Evolutionary conservation across 2,329 filamentous ascomycete genomes (phyloP), one percentile per base, ranked within the genome.

Genomic region (Hortaea sp.): DNA sequence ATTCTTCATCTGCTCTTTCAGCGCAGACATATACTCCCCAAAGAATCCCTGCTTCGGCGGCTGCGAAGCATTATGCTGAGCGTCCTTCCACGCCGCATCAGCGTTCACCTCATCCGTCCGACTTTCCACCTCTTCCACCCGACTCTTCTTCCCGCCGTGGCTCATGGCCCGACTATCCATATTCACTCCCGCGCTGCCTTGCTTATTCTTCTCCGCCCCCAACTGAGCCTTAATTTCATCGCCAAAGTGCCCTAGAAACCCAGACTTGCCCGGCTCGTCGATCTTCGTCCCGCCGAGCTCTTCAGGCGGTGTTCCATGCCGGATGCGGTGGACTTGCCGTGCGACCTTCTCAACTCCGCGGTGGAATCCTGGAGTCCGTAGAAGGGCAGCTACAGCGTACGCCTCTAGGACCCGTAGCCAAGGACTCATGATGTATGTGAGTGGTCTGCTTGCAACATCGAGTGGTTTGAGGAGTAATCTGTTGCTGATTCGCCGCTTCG

Each of bases 281-380:
- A 74, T 64, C 28, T 69, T 70, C 30, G 67, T 71, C 32, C 67
- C 69, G 43, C 74, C 67, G 62, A 74, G 67, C 55, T 71, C 73
- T 53, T 66, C 67, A 7, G 62, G 68, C 47, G 76, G 71, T 39
- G 71, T 69, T 41, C 71, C 72, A 49, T 73, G 63, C 12, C 62
- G 61, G 10, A 74, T 54, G 30, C 65, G 60, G 50, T 71, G 66
- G 47, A 74, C 66, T 47, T 62, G 63, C 49, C 65, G 66, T 42
- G 78, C 75, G 9, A 74, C 66, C 46, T 68, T 69, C 27, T 72
- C 69, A 12, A 79, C 73, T 28, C 57, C 66, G 45, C 70, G 68
- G 55, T 79, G 77, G 65, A 79, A 80, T 32, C 67, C 59, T 2
- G 74, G 74, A 45, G 73, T 77, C 44, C 65, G 63, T 38, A 79